phyloP scores from a whole-genome alignment of 768 basidiomycete species.

The Peribolospora kevripleyi region DNA sequence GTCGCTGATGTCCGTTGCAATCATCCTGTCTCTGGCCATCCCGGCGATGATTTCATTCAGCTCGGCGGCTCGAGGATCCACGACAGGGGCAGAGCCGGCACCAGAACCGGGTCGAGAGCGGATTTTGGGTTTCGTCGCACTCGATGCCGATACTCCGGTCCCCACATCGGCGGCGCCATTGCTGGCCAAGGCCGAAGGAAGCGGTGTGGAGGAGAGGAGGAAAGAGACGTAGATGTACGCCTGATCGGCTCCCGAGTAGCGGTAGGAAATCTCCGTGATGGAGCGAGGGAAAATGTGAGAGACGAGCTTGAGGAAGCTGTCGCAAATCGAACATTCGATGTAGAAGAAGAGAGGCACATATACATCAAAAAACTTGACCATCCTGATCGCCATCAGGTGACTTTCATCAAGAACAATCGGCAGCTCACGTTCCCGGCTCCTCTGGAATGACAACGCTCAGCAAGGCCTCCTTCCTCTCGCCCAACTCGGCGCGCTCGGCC shows the following conservation, averaged over 20 bases:
- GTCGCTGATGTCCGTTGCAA: conserved; percentile 70
- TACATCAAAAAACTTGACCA: neutral
- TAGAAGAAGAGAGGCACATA: neutral
- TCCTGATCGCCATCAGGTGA: neutral
- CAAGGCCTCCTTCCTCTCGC: conserved; percentile 80
- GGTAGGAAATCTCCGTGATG: conserved; percentile 87
- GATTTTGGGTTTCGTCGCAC: no score
- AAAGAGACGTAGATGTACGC: conserved; percentile 85
- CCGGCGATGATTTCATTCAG: conserved; percentile 31
- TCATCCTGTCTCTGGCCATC: conserved; percentile 47
- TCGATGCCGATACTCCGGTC: no score
- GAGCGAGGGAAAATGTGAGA: conserved; percentile 68
- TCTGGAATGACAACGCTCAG: conserved; percentile 90
- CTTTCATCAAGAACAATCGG: neutral
- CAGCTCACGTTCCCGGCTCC: conserved; percentile 53
- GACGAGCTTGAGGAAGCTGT: conserved; percentile 72
- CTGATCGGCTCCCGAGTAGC: conserved; percentile 39
- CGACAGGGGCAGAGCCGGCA: neutral
- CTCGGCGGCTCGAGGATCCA: conserved; percentile 11
- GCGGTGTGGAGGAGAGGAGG: conserved; percentile 33
- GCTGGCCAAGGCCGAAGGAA: conserved; percentile 27
- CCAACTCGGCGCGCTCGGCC: conserved; percentile 92
- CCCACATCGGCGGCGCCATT: conserved; percentile 29
- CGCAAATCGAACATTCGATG: neutral
- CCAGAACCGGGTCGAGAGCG: neutral